Evolutionary conservation across 768 basidiomycete genomes (phyloP).

Genomic region (Trametes cinnabarina): DNA sequence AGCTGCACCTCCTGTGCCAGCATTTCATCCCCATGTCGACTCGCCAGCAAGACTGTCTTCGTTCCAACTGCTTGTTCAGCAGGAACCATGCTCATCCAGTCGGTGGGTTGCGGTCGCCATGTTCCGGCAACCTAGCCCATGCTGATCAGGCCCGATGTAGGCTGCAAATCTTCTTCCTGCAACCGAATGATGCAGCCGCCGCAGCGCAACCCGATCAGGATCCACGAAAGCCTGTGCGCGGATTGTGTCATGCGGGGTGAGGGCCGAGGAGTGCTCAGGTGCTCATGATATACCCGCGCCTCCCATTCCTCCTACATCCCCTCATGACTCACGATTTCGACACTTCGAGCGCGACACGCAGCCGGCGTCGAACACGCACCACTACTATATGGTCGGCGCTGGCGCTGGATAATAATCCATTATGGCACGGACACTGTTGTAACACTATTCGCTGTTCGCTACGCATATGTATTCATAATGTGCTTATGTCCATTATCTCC

Average conservation of each 20-base stretch:
- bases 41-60: constrained; percentile 62
- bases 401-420: constrained; percentile 18
- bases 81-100: constrained; percentile 55
- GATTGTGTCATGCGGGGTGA: constrained; percentile 35
- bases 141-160: constrained; percentile 14
- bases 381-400: constrained; percentile 17
- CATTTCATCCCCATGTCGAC: constrained; percentile 76
- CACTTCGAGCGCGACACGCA: constrained; percentile 5
- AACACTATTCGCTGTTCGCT: constrained; percentile 13
- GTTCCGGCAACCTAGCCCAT: too few species aligned
- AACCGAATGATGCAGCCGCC: constrained; percentile 66
- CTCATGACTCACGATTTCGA: neutral
- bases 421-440: constrained; percentile 14
- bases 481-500: constrained; percentile 3
- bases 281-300: constrained; percentile 7
- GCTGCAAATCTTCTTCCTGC: constrained; percentile 55
- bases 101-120: constrained; percentile 37
- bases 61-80: constrained; percentile 69
- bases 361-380: constrained; percentile 8
- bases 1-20: constrained; percentile 64
- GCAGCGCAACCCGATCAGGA: constrained; percentile 67
- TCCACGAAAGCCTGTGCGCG: constrained; percentile 50
- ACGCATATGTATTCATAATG: constrained; percentile 18
- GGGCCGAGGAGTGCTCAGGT: constrained; percentile 24
- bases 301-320: neutral